A percentile compares a stretch with the other conserved stretches of the same genome.
Evolutionary conservation across 2,329 filamentous ascomycete species (phyloP).

Genomic region (Penicillium rolfsii): DNA sequence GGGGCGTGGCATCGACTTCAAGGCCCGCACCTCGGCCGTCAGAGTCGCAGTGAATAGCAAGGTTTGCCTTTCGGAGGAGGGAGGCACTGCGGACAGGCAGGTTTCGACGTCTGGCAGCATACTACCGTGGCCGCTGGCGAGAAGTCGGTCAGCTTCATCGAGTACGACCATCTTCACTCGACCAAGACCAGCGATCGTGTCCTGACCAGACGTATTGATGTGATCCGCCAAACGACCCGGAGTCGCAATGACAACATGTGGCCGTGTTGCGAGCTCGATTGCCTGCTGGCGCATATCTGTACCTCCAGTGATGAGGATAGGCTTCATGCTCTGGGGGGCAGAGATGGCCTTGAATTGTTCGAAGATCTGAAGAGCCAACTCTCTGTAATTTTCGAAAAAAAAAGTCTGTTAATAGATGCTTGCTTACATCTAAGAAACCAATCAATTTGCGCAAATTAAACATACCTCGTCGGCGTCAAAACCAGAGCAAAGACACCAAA

Average conservation of each 20-base stretch:
- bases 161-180: slow-evolving; percentile 85
- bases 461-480: slow-evolving; percentile 78
- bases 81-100: slow-evolving; percentile 79
- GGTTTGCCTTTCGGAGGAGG: slow-evolving; percentile 79
- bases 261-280: slow-evolving; percentile 76
- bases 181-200: slow-evolving; percentile 80
- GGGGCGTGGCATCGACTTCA: slow-evolving; percentile 75
- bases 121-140: slow-evolving; percentile 73
- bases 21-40: slow-evolving; percentile 83
- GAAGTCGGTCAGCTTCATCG: slow-evolving; percentile 90
- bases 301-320: slow-evolving; percentile 86
- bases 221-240: slow-evolving; percentile 93
- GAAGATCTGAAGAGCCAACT: slow-evolving; percentile 92
- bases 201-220: slow-evolving; percentile 85
- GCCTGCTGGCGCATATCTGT: slow-evolving; percentile 92
- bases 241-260: slow-evolving; percentile 92
- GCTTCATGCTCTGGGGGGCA: slow-evolving; percentile 82
- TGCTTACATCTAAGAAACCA: background rate
- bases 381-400: slow-evolving; percentile 52
- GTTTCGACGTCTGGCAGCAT: slow-evolving; percentile 96
- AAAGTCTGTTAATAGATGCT: background rate
- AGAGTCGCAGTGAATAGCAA: slow-evolving; percentile 95
- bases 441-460: slow-evolving; percentile 1
- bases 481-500: slow-evolving; percentile 88
- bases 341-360: slow-evolving; percentile 96